phyloP scores from a whole-genome alignment of 306 rosid species.

The Lupinus albus region DNA sequence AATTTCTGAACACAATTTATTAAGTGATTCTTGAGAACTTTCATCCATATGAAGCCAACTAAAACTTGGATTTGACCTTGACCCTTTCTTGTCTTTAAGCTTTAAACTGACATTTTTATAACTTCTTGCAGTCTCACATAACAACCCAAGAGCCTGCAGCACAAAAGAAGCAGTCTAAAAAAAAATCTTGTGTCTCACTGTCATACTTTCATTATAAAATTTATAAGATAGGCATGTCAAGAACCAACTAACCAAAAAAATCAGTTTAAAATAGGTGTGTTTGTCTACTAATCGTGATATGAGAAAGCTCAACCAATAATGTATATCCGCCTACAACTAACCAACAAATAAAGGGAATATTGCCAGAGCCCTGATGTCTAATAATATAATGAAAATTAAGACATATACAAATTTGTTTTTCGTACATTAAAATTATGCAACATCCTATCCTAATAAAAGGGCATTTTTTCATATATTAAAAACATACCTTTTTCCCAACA shows the following conservation, averaged over 20 bases:
- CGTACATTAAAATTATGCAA: constrained; percentile 1
- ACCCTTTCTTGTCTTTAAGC: constrained; percentile 47
- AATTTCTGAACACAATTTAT: constrained; percentile 61
- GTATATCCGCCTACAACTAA: background rate
- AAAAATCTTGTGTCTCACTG: background rate
- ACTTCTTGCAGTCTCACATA: constrained; percentile 70
- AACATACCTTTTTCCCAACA: constrained; percentile 71
- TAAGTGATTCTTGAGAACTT: constrained; percentile 57
- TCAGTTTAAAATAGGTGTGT: background rate
- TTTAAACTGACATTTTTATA: constrained; percentile 43
- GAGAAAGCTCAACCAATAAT: constrained; percentile 1
- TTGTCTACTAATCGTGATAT: background rate
- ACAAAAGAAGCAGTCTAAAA: constrained; percentile 30
- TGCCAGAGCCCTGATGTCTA: background rate
- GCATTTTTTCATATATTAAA: constrained; percentile 15
- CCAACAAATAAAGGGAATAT: constrained; percentile 16
- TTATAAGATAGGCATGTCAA: background rate
- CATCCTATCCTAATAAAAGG: background rate
- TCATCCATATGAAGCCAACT: constrained; percentile 61
- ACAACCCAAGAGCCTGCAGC: constrained; percentile 80
- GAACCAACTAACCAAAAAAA: constrained; percentile 17
- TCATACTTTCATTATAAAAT: background rate
- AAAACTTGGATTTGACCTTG: constrained; percentile 45
- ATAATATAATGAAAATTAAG: constrained; percentile 4
- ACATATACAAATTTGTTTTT: background rate